A percentile compares a stretch with the other conserved stretches of the same genome.
Evolutionary conservation across 768 basidiomycete genomes (phyloP).

Genomic region (Suillus subluteus): DNA sequence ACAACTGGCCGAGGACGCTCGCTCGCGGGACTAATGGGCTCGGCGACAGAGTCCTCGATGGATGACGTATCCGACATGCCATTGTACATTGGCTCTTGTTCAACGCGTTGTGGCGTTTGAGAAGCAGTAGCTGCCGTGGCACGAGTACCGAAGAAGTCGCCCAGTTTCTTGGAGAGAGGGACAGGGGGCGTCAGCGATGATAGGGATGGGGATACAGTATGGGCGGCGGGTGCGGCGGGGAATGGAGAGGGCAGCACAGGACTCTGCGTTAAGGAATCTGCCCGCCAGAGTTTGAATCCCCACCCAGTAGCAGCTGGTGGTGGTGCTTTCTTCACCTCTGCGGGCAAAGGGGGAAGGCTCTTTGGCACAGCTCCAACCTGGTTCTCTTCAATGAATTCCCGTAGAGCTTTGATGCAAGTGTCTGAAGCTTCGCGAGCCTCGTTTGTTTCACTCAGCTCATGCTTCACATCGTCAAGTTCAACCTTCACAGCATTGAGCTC

Average conservation of each 20-base stretch:
- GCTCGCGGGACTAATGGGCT: conserved; percentile 37
- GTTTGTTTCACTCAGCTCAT: conserved; percentile 73
- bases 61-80: conserved; percentile 40
- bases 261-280: conserved; percentile 37
- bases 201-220: conserved; percentile 24
- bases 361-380: conserved; percentile 52
- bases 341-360: conserved; percentile 25
- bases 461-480: conserved; percentile 64
- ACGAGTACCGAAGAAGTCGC: conserved; percentile 69
- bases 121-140: conserved; percentile 41
- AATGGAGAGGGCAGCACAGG: conserved; percentile 29
- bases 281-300: conserved; percentile 75
- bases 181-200: conserved; percentile 36
- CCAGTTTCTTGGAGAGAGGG: conserved; percentile 66
- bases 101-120: conserved; percentile 26
- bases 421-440: conserved; percentile 91
- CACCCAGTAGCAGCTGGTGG: conserved; percentile 47
- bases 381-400: conserved; percentile 81
- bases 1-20: conserved; percentile 30
- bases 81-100: conserved; percentile 29
- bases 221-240: not conserved
- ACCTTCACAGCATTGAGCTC: conserved; percentile 60
- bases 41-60: conserved; percentile 38
- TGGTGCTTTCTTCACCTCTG: conserved; percentile 35
- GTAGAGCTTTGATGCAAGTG: conserved; percentile 76